A percentile compares a stretch with the other conserved stretches of the same genome.
phyloP scores from a whole-genome alignment of 2,329 filamentous ascomycete species.

The Neospermospora avenae region DNA sequence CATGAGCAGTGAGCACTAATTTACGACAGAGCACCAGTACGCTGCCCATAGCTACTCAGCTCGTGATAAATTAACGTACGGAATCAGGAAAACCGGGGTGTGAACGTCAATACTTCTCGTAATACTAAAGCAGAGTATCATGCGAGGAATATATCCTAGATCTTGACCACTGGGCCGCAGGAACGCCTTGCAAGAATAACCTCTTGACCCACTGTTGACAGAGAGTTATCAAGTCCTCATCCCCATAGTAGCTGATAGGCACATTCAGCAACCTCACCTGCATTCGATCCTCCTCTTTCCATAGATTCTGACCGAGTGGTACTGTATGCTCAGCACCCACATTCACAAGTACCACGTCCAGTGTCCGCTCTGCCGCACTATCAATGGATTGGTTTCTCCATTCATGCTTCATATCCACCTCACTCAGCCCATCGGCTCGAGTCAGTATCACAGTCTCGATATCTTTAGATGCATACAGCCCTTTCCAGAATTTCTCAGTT shows the following conservation, averaged over 20 bases:
- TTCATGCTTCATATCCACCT: slow-evolving; percentile 40
- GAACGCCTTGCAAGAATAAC: slow-evolving; percentile 37
- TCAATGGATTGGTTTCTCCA: slow-evolving; percentile 39
- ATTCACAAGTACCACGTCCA: slow-evolving; percentile 16
- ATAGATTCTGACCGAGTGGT: slow-evolving; percentile 28
- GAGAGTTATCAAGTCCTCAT: slow-evolving; percentile 37
- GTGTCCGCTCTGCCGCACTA: slow-evolving; percentile 22
- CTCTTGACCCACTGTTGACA: slow-evolving; percentile 43
- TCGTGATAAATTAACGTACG: no score
- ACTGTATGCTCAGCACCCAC: slow-evolving; percentile 5
- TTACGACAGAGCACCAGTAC: no score
- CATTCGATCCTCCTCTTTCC: slow-evolving; percentile 35
- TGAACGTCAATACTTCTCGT: no score
- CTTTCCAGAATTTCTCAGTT: slow-evolving; percentile 37
- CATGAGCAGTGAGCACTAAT: no score
- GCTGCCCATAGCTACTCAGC: no score
- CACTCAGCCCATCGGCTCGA: slow-evolving; percentile 35
- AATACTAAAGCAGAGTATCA: no score
- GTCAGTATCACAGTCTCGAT: slow-evolving; percentile 45
- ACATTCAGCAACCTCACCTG: slow-evolving; percentile 41
- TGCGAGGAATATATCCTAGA: neutral
- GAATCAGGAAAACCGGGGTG: no score
- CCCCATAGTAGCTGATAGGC: slow-evolving; percentile 40
- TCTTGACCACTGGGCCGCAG: neutral
- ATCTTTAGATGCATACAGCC: slow-evolving; percentile 37